Evolutionary conservation across 2,329 filamentous ascomycete genomes (phyloP).

Genomic region (Lachnellula cervina): DNA sequence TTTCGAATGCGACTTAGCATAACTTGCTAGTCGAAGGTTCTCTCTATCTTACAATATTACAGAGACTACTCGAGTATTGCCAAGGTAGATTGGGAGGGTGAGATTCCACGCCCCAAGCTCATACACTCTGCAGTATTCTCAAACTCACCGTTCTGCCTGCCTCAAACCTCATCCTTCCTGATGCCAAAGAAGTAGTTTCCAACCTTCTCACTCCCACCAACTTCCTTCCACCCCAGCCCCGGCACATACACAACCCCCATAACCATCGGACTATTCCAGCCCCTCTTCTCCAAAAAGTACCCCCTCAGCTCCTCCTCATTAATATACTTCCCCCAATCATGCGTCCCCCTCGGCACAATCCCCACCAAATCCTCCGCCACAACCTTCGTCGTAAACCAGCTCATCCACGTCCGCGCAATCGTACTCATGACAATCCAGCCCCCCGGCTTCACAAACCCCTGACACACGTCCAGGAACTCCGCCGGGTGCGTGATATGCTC

Average conservation of each 20-base stretch:
- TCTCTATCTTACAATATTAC: no score
- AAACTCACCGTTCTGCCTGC: not conserved
- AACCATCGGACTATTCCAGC: constrained; percentile 57
- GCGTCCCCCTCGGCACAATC: constrained; percentile 87
- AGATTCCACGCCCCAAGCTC: no score
- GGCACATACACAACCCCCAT: constrained; percentile 90
- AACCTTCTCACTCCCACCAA: constrained; percentile 73
- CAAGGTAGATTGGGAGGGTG: no score
- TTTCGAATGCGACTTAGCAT: no score
- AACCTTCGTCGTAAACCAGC: constrained; percentile 88
- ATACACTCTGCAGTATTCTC: not conserved
- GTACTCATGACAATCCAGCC: constrained; percentile 93
- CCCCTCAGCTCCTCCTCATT: constrained; percentile 72
- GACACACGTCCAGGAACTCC: constrained; percentile 65
- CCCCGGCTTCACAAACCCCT: constrained; percentile 76
- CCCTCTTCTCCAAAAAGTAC: constrained; percentile 47
- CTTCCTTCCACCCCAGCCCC: constrained; percentile 81
- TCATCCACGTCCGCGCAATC: constrained; percentile 82
- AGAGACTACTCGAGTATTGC: no score
- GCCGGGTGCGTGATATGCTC: constrained; percentile 81
- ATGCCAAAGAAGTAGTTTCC: constrained; percentile 97
- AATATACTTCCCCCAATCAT: constrained; percentile 96
- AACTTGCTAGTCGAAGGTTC: no score
- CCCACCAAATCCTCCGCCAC: constrained; percentile 82
- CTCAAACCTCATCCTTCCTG: constrained; percentile 42